phyloP scores from a whole-genome alignment of 129 eudicot genomes.

The Lonicera japonica region DNA sequence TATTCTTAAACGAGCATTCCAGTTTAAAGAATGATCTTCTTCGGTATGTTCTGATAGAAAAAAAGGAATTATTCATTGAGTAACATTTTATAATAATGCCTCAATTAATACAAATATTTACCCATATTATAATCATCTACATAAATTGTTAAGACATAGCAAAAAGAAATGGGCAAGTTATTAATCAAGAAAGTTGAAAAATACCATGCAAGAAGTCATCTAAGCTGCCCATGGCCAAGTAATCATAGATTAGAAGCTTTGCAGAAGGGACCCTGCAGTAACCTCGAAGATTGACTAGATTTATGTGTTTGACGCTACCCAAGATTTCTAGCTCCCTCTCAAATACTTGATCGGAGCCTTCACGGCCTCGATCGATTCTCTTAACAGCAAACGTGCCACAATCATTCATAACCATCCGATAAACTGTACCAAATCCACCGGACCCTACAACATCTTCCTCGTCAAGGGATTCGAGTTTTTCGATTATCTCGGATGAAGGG shows the following conservation, averaged over 20 bases:
- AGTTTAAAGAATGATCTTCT: constrained; percentile 37
- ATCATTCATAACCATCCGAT: constrained; percentile 96
- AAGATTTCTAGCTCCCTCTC: constrained; percentile 82
- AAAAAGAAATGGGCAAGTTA: neutral
- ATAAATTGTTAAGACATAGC: too few species aligned
- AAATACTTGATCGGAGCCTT: constrained; percentile 78
- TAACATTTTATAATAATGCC: too few species aligned
- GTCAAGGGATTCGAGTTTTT: constrained; percentile 77
- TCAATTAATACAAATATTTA: too few species aligned
- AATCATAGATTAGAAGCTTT: constrained; percentile 91
- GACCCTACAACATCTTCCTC: constrained; percentile 93
- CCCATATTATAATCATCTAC: too few species aligned
- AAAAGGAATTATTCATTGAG: too few species aligned
- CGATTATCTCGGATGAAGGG: constrained; percentile 82
- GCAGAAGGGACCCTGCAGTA: constrained; percentile 82
- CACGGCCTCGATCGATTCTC: constrained; percentile 77
- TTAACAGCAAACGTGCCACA: constrained; percentile 97
- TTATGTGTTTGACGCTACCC: constrained; percentile 90
- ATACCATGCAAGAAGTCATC: constrained; percentile 81
- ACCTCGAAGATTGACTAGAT: constrained; percentile 89
- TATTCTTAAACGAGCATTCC: constrained; percentile 77
- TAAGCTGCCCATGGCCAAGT: constrained; percentile 82
- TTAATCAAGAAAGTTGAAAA: constrained; percentile 1
- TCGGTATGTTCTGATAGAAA: constrained; percentile 38
- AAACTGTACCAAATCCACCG: constrained; percentile 94